These are phyloP conservation scores for Ustulina deusta DNA, from an alignment of 2,329 filamentous ascomycete genomes.

Conservation along the genomic window DNA sequence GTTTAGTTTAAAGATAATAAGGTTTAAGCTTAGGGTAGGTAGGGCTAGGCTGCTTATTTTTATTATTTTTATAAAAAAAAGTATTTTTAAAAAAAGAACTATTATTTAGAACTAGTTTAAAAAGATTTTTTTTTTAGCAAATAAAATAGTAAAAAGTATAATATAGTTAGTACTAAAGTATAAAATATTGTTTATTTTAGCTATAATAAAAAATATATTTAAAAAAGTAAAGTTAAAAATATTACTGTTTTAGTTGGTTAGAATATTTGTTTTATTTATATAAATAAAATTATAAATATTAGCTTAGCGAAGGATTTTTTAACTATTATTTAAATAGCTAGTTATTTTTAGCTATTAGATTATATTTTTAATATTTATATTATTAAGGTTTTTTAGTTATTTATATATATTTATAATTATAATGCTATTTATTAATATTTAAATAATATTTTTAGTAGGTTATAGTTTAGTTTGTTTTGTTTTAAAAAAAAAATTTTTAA, in stretches of 20 bases:
- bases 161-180: too few species aligned
- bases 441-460: neutral
- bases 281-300: too few species aligned
- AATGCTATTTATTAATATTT: conserved; percentile 1
- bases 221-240: too few species aligned
- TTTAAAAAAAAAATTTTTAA: neutral
- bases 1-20: neutral
- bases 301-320: too few species aligned
- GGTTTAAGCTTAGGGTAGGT: neutral
- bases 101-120: neutral
- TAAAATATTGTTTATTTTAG: too few species aligned
- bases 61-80: neutral
- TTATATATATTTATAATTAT: conserved; percentile 1
- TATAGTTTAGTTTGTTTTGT: neutral
- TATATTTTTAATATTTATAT: neutral
- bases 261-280: too few species aligned
- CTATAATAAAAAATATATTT: too few species aligned
- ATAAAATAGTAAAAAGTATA: too few species aligned
- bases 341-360: too few species aligned
- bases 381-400: conserved; percentile 1
- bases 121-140: neutral
- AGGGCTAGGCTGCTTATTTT: neutral
- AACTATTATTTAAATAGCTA: too few species aligned
- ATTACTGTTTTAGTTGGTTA: too few species aligned
- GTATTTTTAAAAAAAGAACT: neutral